Evolutionary conservation across 2,329 filamentous ascomycete genomes (phyloP).

Genomic region (Aspergillus caelatus): DNA sequence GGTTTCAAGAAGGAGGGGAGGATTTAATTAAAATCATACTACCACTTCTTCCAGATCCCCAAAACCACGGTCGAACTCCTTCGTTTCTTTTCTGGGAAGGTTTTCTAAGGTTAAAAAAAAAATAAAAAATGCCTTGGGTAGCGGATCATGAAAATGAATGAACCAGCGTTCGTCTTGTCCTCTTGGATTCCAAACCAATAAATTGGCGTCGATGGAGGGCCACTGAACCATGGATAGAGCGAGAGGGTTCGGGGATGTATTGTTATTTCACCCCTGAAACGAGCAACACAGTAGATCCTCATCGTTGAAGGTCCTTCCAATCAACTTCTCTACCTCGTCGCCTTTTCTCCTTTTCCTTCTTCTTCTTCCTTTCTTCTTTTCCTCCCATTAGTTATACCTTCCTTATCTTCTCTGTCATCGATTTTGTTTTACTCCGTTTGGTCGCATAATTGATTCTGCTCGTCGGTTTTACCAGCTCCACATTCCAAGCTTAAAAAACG

Average conservation of each 20-base stretch:
- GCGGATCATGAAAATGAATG: neutral
- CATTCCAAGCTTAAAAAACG: neutral
- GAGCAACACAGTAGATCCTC: slow-evolving; percentile 26
- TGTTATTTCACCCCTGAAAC: slow-evolving; percentile 29
- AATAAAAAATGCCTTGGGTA: neutral
- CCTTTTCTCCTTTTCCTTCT: slow-evolving; percentile 8
- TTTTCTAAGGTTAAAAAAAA: neutral
- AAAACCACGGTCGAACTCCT: neutral
- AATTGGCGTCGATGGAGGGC: neutral
- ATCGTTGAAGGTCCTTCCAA: slow-evolving; percentile 19
- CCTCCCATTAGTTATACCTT: neutral
- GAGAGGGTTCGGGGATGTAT: slow-evolving; percentile 6
- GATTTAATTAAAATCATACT: neutral
- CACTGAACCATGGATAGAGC: neutral
- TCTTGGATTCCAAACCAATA: neutral
- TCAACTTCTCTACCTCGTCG: slow-evolving; percentile 4
- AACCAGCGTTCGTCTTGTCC: neutral
- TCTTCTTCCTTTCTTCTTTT: slow-evolving; percentile 3
- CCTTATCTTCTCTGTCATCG: neutral
- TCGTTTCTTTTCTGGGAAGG: neutral
- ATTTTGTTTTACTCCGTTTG: neutral
- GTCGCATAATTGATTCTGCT: neutral
- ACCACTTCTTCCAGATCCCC: neutral
- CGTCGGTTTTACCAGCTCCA: slow-evolving; percentile 4
- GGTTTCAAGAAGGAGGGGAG: neutral